phyloP scores from a whole-genome alignment of 78 protist species.

The Andalucia godoyi region DNA sequence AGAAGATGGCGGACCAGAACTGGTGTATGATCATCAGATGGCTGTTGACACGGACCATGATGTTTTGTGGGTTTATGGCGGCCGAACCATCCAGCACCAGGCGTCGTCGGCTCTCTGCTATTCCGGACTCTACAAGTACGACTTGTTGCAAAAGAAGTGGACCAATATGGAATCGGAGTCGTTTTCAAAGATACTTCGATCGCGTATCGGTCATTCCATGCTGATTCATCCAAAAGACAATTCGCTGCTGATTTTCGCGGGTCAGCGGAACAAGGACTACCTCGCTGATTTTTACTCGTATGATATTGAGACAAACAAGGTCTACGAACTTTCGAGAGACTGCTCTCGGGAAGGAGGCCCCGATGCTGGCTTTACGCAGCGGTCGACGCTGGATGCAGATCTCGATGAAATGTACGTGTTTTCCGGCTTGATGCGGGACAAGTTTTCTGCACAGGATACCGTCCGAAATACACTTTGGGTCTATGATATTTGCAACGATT shows the following conservation, averaged over 20 bases:
- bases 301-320: not conserved
- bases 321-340: not conserved
- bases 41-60: not conserved
- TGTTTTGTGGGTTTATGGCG: not conserved
- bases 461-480: not conserved
- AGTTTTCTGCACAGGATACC: not conserved
- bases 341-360: not conserved
- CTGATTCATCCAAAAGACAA: not conserved
- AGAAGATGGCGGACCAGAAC: constrained; percentile 6
- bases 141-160: no score
- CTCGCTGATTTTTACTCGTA: not conserved
- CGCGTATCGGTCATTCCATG: constrained; percentile 18
- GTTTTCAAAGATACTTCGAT: no score
- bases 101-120: no score
- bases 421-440: constrained; percentile 5
- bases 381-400: not conserved
- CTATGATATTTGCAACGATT: not conserved
- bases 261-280: constrained; percentile 1
- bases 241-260: not conserved
- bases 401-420: constrained; percentile 1
- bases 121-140: no score
- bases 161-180: no score
- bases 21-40: constrained; percentile 5
- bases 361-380: not conserved
- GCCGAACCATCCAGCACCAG: not conserved